Evolutionary conservation across 768 basidiomycete species (phyloP), one percentile per base, ranked within the genome.

Genomic region (Termitomyces sp.): DNA sequence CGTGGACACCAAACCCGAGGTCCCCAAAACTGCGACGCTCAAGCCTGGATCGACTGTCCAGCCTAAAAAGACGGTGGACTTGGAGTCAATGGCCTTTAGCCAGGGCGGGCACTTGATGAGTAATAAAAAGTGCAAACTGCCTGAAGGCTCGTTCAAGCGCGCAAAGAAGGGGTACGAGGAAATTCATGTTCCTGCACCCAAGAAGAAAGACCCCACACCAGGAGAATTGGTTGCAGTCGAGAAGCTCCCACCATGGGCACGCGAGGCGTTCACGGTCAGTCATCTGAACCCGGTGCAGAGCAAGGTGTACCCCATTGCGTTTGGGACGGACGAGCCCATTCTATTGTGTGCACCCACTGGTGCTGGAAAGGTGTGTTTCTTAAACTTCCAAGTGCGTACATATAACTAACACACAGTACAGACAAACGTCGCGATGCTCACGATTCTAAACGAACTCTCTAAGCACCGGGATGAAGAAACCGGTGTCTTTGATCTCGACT

Each of bases 401-500:
- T 53, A 52, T 26, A 54, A 64, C 64, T 61, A 53, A 72, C 56
- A 4, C 14, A 41, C 46, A 58, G 59, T 54, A 1, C 64, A 97
- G 95, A 99, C 97, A 18, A 99, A 99, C 67, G 96, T 98, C 33
- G 97, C 97, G 35, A 93, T 98, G 85, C 80, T 99, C 12, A 87
- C 95, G 0, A 90, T 99, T 63, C 84, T 99, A 28, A 91, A 93
- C 70, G 93, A 97, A 67, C 82, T 99, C 26, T 76, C 81, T 36
- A 96, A 97, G 68, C 86, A 90, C 71, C 86, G 93, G n/a, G 84
- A 95, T 67, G 88, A 89, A 47, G 79, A 79, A 18, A 89, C 91
- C 0, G 92, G 92, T 40, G 72, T 74, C 10, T 91, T 97, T 68
- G 91, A 94, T 67, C 81, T 95, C 36, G 88, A 91, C 61, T 77